These are phyloP conservation scores for Penicillium sp. DNA, from an alignment of 2,329 filamentous ascomycete species.

Conservation along the genomic window DNA sequence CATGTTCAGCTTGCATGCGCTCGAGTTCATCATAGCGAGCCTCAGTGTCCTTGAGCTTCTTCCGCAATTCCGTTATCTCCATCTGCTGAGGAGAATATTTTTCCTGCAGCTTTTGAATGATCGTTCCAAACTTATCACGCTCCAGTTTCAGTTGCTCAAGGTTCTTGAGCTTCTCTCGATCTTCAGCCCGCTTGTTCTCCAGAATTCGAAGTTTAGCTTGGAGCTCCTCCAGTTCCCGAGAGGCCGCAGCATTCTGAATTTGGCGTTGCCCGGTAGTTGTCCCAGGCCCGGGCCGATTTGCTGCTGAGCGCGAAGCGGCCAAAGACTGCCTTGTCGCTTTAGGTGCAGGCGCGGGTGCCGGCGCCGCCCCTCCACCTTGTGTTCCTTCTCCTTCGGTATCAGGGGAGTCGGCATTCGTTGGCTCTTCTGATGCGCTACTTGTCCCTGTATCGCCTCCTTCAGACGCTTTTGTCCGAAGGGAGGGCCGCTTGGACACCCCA, in stretches of 20 bases:
- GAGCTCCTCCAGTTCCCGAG: constrained; percentile 75
- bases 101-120: constrained; percentile 83
- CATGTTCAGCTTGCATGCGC: constrained; percentile 73
- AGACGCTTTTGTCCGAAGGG: constrained; percentile 28
- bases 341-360: constrained; percentile 9
- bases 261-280: constrained; percentile 39
- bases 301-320: constrained; percentile 21
- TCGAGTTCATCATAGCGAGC: constrained; percentile 64
- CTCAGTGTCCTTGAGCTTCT: constrained; percentile 71
- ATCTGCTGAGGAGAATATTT: constrained; percentile 83
- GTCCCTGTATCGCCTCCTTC: constrained; percentile 25
- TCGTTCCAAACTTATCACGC: constrained; percentile 57
- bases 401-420: constrained; percentile 25
- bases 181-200: constrained; percentile 80
- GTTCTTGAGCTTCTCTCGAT: constrained; percentile 75
- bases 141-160: constrained; percentile 67
- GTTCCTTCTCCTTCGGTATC: constrained; percentile 22
- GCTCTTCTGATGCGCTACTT: constrained; percentile 29
- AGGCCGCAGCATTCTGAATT: constrained; percentile 46
- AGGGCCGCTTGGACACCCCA: constrained; percentile 30
- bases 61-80: constrained; percentile 70
- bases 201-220: constrained; percentile 81
- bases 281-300: constrained; percentile 26
- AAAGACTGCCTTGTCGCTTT: constrained; percentile 24
- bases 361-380: constrained; percentile 15